phyloP scores from a whole-genome alignment of 805 yeast genomes.

The Cyberlindnera japonica region DNA sequence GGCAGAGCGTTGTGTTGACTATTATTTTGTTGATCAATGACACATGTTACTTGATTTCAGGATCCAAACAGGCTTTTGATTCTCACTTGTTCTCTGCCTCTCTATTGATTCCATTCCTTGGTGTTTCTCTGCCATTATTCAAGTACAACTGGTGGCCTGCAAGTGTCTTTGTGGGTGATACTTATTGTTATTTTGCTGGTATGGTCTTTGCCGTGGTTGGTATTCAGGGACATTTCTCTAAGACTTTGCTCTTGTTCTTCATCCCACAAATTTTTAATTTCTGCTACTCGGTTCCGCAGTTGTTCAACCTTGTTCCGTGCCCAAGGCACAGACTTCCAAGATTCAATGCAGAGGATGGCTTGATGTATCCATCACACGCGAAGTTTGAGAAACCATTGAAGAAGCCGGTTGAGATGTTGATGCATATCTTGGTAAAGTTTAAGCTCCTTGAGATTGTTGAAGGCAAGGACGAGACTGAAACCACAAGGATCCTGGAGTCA shows the following conservation, averaged over 20 bases:
- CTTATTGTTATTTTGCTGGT: slow-evolving; percentile 96
- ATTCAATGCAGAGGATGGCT: slow-evolving; percentile 62
- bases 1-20: slow-evolving; percentile 82
- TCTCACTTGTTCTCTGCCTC: slow-evolving; percentile 81
- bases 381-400: slow-evolving; percentile 34
- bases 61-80: slow-evolving; percentile 42
- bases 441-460: slow-evolving; percentile 43
- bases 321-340: slow-evolving; percentile 93
- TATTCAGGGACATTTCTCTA: slow-evolving; percentile 92
- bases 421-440: slow-evolving; percentile 45
- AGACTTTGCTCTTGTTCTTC: slow-evolving; percentile 81
- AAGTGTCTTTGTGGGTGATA: slow-evolving; percentile 92
- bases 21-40: slow-evolving; percentile 74
- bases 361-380: slow-evolving; percentile 70
- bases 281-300: slow-evolving; percentile 86
- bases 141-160: slow-evolving; percentile 90
- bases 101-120: slow-evolving; percentile 79
- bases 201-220: slow-evolving; percentile 99
- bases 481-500: slow-evolving; percentile 23
- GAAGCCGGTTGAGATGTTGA: slow-evolving; percentile 33
- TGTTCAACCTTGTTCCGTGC: slow-evolving; percentile 82
- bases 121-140: slow-evolving; percentile 74
- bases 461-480: slow-evolving; percentile 18
- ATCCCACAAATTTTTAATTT: slow-evolving; percentile 91
- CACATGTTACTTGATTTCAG: slow-evolving; percentile 56